These are phyloP conservation scores for Calocybe gambosa DNA, from an alignment of 1,284 basidiomycete genomes.

Conservation along the genomic window DNA sequence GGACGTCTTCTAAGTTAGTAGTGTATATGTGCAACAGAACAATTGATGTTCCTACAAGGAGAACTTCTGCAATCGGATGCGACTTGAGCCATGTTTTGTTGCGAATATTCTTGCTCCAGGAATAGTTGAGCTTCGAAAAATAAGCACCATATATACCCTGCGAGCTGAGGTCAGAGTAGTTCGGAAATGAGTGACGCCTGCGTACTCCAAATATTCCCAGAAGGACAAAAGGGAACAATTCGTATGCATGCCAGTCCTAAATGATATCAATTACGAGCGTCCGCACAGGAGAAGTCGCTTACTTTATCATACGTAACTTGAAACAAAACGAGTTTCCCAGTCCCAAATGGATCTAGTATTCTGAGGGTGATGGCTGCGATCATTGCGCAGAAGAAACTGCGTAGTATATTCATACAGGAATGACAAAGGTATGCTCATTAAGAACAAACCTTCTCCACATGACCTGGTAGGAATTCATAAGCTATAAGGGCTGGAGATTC, in stretches of 20 bases:
- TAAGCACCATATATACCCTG: constrained; percentile 91
- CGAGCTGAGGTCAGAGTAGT: constrained; percentile 7
- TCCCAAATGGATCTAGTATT: constrained; percentile 89
- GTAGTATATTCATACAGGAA: not conserved
- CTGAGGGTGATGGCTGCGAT: constrained; percentile 86
- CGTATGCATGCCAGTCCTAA: constrained; percentile 86
- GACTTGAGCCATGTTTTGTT: constrained; percentile 74
- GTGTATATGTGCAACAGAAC: not conserved
- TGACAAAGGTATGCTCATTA: not conserved
- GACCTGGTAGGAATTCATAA: constrained; percentile 23
- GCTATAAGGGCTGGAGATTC: constrained; percentile 3
- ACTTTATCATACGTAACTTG: constrained; percentile 88
- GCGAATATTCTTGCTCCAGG: constrained; percentile 82
- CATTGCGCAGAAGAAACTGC: constrained; percentile 90
- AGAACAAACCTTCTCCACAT: constrained; percentile 79
- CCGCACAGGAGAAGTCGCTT: not conserved
- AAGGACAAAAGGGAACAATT: constrained; percentile 77
- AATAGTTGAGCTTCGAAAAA: constrained; percentile 89
- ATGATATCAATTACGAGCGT: constrained; percentile 3
- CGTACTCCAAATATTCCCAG: constrained; percentile 83
- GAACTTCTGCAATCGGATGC: constrained; percentile 83
- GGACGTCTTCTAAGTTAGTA: not conserved
- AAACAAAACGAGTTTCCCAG: constrained; percentile 79
- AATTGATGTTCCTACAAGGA: constrained; percentile 45
- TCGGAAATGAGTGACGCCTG: constrained; percentile 9